Percentiles rank a stretch among this genome's conserved stretches.
Evolutionary conservation across 2,329 filamentous ascomycete species (phyloP).

Genomic region (Aaosphaeria pasadenensis): DNA sequence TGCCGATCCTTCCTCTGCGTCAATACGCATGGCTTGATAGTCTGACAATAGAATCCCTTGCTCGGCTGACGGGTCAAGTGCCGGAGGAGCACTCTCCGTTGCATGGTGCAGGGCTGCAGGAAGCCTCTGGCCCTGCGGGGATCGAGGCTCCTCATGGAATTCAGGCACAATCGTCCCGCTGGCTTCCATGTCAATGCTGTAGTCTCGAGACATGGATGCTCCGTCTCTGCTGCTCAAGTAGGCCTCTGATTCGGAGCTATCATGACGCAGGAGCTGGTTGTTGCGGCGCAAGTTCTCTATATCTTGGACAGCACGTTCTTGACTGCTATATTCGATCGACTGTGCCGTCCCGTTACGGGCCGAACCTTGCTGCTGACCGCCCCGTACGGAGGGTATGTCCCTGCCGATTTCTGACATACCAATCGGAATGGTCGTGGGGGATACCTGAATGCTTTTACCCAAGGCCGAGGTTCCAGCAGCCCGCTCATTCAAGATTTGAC

Average conservation of each 20-base stretch:
- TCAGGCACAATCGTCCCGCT: constrained; percentile 43
- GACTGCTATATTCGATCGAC: constrained; percentile 18
- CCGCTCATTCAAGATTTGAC: constrained; percentile 5
- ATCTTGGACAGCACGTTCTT: constrained; percentile 32
- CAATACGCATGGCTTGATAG: constrained; percentile 32
- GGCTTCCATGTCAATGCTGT: constrained; percentile 37
- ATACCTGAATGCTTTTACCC: constrained; percentile 21
- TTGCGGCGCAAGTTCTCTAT: constrained; percentile 38
- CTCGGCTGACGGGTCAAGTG: constrained; percentile 21
- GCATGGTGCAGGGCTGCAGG: constrained; percentile 11
- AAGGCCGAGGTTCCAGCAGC: constrained; percentile 4
- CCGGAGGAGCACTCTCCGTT: constrained; percentile 23
- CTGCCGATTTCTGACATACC: constrained; percentile 2
- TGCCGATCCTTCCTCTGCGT: constrained; percentile 31
- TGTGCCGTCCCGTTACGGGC: constrained; percentile 12
- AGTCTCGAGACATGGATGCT: constrained; percentile 21
- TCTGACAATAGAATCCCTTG: constrained; percentile 34
- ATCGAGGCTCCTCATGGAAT: constrained; percentile 20
- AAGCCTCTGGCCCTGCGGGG: constrained; percentile 19
- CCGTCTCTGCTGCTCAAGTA: constrained; percentile 30
- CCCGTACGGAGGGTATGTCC: constrained; percentile 3
- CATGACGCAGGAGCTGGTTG: constrained; percentile 39
- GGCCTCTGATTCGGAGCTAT: constrained; percentile 39
- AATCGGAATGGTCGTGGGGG: constrained; percentile 25
- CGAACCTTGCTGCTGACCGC: constrained; percentile 7